A percentile compares a stretch with the other conserved stretches of the same genome.
phyloP scores from a whole-genome alignment of 345 rosid species.

The Populus pruinosa region DNA sequence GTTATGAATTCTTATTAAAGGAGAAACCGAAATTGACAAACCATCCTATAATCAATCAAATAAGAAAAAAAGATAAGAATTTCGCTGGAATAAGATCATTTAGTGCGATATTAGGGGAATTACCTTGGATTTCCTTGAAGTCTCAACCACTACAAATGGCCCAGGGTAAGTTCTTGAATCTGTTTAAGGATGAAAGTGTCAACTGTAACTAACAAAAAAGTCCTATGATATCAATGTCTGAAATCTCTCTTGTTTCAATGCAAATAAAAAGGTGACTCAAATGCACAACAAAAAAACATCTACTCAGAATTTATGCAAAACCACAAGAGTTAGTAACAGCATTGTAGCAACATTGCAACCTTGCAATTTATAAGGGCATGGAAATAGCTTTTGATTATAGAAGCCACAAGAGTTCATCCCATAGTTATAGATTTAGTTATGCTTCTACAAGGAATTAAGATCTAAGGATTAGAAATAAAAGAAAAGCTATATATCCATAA shows the following conservation, averaged over 20 bases:
- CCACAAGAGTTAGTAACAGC: too few species aligned
- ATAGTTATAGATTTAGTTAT: too few species aligned
- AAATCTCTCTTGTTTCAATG: neutral
- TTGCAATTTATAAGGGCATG: too few species aligned
- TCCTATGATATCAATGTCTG: slow-evolving; percentile 6
- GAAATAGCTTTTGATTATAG: too few species aligned
- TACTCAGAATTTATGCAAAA: too few species aligned
- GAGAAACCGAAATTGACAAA: slow-evolving; percentile 74
- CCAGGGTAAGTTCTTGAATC: slow-evolving; percentile 88
- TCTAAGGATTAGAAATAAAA: too few species aligned
- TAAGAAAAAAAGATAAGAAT: neutral
- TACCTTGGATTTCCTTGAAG: slow-evolving; percentile 71
- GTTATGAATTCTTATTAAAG: slow-evolving; percentile 76
- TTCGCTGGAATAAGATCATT: neutral
- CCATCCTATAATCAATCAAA: slow-evolving; percentile 55
- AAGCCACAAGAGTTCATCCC: too few species aligned
- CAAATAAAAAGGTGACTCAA: too few species aligned
- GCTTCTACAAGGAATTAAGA: too few species aligned
- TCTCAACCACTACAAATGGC: slow-evolving; percentile 72
- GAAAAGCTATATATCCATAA: too few species aligned
- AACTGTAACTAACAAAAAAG: neutral
- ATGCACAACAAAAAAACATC: too few species aligned
- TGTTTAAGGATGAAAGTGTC: slow-evolving; percentile 31
- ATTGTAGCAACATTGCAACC: too few species aligned
- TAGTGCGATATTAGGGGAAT: slow-evolving; percentile 17